These are phyloP conservation scores for Turritis glabra DNA, from an alignment of 345 rosid genomes.

Conservation along the genomic window DNA sequence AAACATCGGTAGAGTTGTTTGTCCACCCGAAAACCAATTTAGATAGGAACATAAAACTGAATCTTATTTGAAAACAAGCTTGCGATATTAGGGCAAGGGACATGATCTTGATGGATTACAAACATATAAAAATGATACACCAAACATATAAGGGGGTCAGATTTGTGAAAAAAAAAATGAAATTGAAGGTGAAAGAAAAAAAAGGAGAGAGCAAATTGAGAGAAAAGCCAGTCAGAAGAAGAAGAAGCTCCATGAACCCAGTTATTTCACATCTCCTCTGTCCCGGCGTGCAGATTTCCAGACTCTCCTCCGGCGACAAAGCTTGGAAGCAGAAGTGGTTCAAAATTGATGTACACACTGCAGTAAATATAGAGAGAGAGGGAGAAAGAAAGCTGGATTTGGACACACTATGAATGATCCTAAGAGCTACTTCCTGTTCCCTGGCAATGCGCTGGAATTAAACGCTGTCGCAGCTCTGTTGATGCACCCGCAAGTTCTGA, in stretches of 20 bases:
- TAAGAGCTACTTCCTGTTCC: conserved; percentile 42
- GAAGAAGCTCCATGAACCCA: conserved; percentile 32
- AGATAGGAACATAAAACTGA: neutral
- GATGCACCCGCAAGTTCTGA: conserved; percentile 91
- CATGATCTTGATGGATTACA: conserved; percentile 33
- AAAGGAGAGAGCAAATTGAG: conserved; percentile 11
- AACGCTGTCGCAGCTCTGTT: conserved; percentile 67
- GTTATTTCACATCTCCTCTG: conserved; percentile 25
- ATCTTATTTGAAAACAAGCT: conserved; percentile 27
- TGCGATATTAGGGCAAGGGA: conserved; percentile 10
- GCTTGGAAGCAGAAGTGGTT: conserved; percentile 34
- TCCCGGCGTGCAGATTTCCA: conserved; percentile 22
- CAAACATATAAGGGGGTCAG: conserved; percentile 33
- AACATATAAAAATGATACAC: conserved; percentile 35
- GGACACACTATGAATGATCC: conserved; percentile 34
- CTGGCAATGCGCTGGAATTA: conserved; percentile 64
- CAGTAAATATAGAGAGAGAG: neutral
- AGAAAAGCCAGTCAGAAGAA: conserved; percentile 14
- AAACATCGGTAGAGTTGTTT: too few species aligned
- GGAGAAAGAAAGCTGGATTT: conserved; percentile 24
- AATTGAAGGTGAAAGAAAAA: neutral
- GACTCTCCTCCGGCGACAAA: conserved; percentile 22
- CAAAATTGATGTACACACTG: conserved; percentile 43
- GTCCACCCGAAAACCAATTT: too few species aligned
- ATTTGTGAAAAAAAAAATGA: conserved; percentile 17